These are phyloP conservation scores for Sarocladiaceae sp. DNA, from an alignment of 2,329 filamentous ascomycete species.

Conservation along the genomic window DNA sequence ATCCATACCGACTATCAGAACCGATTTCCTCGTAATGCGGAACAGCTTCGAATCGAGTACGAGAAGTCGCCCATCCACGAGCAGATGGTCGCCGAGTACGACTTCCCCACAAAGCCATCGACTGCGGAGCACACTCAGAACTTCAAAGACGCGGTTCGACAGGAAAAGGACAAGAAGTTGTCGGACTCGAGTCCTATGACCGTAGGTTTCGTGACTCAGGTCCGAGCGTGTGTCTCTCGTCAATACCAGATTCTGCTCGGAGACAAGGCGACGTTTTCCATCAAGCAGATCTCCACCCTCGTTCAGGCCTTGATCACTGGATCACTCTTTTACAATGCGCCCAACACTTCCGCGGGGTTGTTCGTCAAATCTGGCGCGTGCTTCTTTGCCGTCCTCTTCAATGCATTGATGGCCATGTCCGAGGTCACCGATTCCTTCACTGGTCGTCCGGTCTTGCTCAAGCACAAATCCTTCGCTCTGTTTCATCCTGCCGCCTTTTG, in stretches of 20 bases:
- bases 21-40: constrained; percentile 40
- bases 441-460: constrained; percentile 54
- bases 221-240: constrained; percentile 50
- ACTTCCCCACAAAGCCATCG: constrained; percentile 46
- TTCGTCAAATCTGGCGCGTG: constrained; percentile 61
- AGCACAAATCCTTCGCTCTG: constrained; percentile 54
- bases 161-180: constrained; percentile 52
- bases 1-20: constrained; percentile 41
- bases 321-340: constrained; percentile 64
- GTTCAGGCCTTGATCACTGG: constrained; percentile 59
- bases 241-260: constrained; percentile 65
- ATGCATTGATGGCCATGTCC: constrained; percentile 58
- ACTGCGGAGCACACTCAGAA: constrained; percentile 45
- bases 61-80: constrained; percentile 45
- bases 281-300: constrained; percentile 56
- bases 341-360: constrained; percentile 51
- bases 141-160: constrained; percentile 48
- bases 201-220: constrained; percentile 48
- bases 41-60: constrained; percentile 43
- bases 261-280: constrained; percentile 58
- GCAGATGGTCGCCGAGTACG: constrained; percentile 51
- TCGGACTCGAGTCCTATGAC: constrained; percentile 52
- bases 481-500: constrained; percentile 57
- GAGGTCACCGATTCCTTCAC: constrained; percentile 62
- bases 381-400: constrained; percentile 62